phyloP scores from a whole-genome alignment of 352 stramenopile species.

The Blastocystis sp. region DNA sequence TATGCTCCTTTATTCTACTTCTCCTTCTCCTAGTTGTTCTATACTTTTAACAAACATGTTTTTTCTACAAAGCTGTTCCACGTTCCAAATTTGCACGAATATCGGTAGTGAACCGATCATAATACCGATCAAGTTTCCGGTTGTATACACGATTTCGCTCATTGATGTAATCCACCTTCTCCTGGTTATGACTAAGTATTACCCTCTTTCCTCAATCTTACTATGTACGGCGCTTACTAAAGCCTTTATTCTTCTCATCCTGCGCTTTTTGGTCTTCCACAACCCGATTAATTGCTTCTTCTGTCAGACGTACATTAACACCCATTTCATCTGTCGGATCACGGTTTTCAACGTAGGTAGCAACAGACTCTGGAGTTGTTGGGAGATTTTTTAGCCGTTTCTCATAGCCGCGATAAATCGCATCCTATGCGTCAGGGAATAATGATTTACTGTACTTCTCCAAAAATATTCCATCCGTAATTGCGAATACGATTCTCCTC shows the following conservation, averaged over 20 bases:
- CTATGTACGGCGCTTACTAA: constrained; percentile 64
- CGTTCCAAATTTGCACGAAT: constrained; percentile 95
- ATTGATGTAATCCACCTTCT: constrained; percentile 95
- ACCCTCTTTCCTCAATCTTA: background rate
- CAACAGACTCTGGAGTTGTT: constrained; percentile 36
- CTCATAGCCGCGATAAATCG: constrained; percentile 64
- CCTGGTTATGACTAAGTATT: constrained; percentile 75
- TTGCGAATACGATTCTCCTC: constrained; percentile 56
- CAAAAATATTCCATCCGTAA: constrained; percentile 66
- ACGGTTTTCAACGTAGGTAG: background rate
- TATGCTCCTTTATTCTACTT: background rate
- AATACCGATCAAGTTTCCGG: constrained; percentile 90
- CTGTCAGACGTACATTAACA: background rate
- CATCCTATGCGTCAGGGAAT: constrained; percentile 18
- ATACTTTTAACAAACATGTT: constrained; percentile 33
- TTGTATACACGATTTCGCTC: constrained; percentile 95
- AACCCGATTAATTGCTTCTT: constrained; percentile 34
- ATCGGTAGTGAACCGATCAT: constrained; percentile 94
- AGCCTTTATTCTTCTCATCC: constrained; percentile 37
- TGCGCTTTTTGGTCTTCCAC: constrained; percentile 35
- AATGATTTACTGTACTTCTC: background rate
- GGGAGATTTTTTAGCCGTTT: constrained; percentile 57
- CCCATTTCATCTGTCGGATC: constrained; percentile 37
- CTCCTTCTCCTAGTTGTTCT: background rate
- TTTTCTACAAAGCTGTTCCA: constrained; percentile 87